Evolutionary conservation across 1,284 basidiomycete genomes (phyloP).

Genomic region (Cutaneotrichosporon cyanovorans): DNA sequence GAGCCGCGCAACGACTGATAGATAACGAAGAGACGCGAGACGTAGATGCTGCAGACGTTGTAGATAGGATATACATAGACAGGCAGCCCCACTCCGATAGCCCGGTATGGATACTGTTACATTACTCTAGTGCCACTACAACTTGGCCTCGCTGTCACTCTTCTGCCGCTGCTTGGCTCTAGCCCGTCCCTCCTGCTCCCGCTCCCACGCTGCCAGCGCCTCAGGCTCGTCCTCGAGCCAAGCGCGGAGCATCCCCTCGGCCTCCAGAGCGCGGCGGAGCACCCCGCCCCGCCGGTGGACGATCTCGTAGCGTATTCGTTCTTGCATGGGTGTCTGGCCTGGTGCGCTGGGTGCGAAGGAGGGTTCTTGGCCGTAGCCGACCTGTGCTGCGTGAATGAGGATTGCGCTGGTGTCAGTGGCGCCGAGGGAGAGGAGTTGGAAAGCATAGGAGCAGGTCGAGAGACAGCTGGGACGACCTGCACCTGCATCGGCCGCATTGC

Average conservation of each 20-base stretch:
- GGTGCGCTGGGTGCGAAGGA: conserved; percentile 59
- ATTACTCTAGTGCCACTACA: not conserved
- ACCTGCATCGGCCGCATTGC: no score
- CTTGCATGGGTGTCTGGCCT: conserved; percentile 51
- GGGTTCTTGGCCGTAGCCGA: conserved; percentile 57
- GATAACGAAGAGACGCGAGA: no score
- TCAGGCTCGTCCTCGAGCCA: conserved; percentile 21
- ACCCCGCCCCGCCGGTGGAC: conserved; percentile 50
- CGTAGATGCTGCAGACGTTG: not conserved
- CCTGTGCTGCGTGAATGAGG: conserved; percentile 58
- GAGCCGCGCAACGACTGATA: not conserved
- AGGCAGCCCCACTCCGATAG: no score
- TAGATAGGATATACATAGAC: no score
- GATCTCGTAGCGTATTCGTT: conserved; percentile 55
- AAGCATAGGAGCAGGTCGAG: no score
- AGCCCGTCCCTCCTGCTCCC: not conserved
- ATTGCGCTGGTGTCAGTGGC: conserved; percentile 54
- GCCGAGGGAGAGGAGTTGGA: no score
- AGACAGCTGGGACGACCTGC: no score
- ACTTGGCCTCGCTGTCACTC: not conserved
- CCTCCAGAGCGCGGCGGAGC: conserved; percentile 52
- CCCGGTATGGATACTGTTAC: no score
- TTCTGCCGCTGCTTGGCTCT: not conserved
- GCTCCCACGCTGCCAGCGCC: not conserved
- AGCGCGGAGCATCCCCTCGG: conserved; percentile 46